Evolutionary conservation across 176 grass and related monocot species (phyloP).

Genomic region (Lolium rigidum): DNA sequence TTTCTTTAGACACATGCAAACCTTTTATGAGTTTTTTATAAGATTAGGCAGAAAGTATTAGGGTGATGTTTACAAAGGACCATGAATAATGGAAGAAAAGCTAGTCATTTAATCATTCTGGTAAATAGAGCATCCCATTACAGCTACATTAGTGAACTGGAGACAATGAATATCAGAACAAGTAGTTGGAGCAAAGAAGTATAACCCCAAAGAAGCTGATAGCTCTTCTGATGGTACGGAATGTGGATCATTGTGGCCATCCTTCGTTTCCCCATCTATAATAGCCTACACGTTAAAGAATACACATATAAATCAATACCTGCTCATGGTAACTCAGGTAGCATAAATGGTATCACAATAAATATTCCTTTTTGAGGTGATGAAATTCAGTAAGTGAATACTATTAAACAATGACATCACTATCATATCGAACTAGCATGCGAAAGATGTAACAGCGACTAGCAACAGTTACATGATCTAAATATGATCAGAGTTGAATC

Average conservation of each 20-base stretch:
- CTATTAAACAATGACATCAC: neutral
- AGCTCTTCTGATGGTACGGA: conserved; percentile 92
- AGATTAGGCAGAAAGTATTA: conserved; percentile 1
- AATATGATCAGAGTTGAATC: conserved; percentile 15
- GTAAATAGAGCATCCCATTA: neutral
- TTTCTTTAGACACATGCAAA: conserved; percentile 26
- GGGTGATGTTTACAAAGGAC: conserved; percentile 2
- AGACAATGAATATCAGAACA: neutral
- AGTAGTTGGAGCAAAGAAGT: conserved; percentile 32
- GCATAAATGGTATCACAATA: conserved; percentile 18
- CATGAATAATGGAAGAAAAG: conserved; percentile 10
- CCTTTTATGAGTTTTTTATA: neutral
- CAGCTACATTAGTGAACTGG: conserved; percentile 10
- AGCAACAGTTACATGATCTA: conserved; percentile 7
- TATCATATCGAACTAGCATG: neutral
- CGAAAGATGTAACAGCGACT: conserved; percentile 5
- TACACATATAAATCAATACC: conserved; percentile 30
- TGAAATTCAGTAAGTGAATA: conserved; percentile 3
- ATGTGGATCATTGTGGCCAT: conserved; percentile 76
- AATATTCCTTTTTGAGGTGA: neutral
- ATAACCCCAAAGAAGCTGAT: conserved; percentile 89
- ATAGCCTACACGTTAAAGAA: conserved; percentile 67
- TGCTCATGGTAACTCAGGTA: conserved; percentile 17
- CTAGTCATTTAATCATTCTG: neutral
- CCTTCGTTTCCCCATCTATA: conserved; percentile 80